Conservation (phyloP, 164 flowering plant species). For the Macadamia integrifolia region DNA sequence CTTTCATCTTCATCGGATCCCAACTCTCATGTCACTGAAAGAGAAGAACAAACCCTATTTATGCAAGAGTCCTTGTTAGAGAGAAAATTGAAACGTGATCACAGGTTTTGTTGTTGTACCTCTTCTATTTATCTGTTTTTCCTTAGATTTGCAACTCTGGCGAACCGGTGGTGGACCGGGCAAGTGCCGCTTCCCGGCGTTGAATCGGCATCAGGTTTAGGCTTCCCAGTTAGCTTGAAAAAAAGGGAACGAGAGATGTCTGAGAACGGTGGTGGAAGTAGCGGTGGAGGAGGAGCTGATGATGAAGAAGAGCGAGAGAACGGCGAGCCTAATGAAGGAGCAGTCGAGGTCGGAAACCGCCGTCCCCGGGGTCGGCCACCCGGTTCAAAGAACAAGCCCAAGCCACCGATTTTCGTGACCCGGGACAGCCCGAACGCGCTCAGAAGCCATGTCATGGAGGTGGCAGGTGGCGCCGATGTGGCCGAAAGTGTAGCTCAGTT, state of each 20-base stretch:
- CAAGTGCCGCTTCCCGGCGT: constrained; percentile 41
- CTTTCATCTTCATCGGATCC: background rate
- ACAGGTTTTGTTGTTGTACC: no score
- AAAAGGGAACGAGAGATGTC: constrained; percentile 38
- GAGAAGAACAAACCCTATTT: background rate
- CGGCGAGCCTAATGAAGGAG: constrained; percentile 33
- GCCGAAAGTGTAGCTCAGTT: constrained; percentile 47
- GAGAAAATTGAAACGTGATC: background rate
- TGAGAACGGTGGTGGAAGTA: constrained; percentile 19
- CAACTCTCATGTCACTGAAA: background rate
- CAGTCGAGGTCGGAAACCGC: constrained; percentile 35
- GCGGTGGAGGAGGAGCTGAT: constrained; percentile 19
- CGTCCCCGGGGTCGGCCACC: constrained; percentile 58
- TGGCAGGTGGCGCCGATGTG: constrained; percentile 44
- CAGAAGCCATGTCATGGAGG: constrained; percentile 53
- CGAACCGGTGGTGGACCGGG: constrained; percentile 73
- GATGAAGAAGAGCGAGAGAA: constrained; percentile 29
- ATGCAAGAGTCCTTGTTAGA: background rate
- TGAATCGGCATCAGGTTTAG: constrained; percentile 22
- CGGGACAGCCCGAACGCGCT: constrained; percentile 58
- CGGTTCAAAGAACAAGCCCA: constrained; percentile 61
- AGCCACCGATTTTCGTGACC: constrained; percentile 54
- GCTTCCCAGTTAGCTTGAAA: constrained; percentile 25
- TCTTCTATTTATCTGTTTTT: background rate
- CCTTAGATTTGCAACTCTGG: constrained; percentile 25